Percentiles rank a stretch among this genome's conserved stretches.
Conservation (phyloP, 1,284 basidiomycete genomes). For the Leccinum colubrinum region DNA sequence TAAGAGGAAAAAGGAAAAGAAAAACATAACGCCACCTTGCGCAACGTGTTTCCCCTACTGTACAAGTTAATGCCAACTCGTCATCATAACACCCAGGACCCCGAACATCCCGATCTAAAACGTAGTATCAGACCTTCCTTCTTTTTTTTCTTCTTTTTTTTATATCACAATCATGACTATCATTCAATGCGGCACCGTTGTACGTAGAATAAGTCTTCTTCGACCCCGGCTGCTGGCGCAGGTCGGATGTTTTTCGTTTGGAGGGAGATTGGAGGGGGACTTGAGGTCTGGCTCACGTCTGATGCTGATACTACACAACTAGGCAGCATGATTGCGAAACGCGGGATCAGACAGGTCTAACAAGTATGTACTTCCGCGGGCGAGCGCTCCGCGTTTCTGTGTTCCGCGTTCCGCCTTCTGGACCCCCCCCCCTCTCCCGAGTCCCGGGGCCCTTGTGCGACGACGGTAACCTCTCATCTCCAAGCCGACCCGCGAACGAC, state of each 20-base stretch:
- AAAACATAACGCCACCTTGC: not conserved
- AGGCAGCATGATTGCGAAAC: not conserved
- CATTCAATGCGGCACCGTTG: not conserved
- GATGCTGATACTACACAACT: not conserved
- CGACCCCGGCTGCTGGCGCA: not conserved
- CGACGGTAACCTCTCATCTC: not conserved
- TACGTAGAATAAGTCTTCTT: not conserved
- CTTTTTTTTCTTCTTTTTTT: not conserved
- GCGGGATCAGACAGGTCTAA: not conserved
- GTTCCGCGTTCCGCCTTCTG: not conserved
- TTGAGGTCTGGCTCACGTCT: not conserved
- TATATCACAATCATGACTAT: not conserved
- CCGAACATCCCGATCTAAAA: not conserved
- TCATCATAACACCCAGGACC: not conserved
- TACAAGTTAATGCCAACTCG: not conserved
- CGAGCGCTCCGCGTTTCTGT: not conserved
- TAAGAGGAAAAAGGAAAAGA: not conserved
- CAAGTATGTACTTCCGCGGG: not conserved
- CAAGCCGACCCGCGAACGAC: not conserved
- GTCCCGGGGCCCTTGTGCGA: not conserved
- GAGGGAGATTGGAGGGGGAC: not conserved
- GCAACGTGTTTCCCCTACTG: not conserved
- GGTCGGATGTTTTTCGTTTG: not conserved
- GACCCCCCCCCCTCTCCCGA: not conserved
- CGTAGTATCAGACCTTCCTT: not conserved